Evolutionary conservation across 768 basidiomycete species (phyloP).

Genomic region (Leccinum arenicola): DNA sequence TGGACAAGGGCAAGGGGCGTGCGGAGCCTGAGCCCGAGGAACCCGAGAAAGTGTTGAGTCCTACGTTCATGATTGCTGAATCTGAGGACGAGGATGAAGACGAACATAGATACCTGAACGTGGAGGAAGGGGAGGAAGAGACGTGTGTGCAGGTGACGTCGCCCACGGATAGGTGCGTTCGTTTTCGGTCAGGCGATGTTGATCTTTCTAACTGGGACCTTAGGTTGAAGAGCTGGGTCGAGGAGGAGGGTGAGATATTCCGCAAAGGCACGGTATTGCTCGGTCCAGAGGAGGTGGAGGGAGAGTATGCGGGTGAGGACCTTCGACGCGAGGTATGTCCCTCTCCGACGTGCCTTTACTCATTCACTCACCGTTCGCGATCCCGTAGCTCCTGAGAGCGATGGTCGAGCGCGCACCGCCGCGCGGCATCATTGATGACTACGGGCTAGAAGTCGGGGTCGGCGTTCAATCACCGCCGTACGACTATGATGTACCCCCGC

Average conservation of each 20-base stretch:
- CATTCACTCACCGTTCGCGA: background rate
- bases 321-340: constrained; percentile 68
- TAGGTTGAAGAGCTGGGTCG: constrained; percentile 79
- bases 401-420: constrained; percentile 86
- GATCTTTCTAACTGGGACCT: background rate
- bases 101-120: constrained; percentile 31
- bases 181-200: background rate
- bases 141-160: constrained; percentile 27
- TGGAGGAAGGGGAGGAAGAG: constrained; percentile 35
- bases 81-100: constrained; percentile 54
- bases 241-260: constrained; percentile 96
- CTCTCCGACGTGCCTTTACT: background rate
- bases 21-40: constrained; percentile 68
- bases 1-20: constrained; percentile 78
- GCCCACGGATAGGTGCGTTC: constrained; percentile 47
- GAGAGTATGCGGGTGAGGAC: constrained; percentile 86
- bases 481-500: constrained; percentile 12
- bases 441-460: constrained; percentile 38
- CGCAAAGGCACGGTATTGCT: constrained; percentile 82
- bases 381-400: constrained; percentile 71
- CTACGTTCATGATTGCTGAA: constrained; percentile 52
- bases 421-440: constrained; percentile 65
- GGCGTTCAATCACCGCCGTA: background rate
- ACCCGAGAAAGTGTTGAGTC: constrained; percentile 69
- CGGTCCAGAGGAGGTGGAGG: constrained; percentile 84